These are phyloP conservation scores for Jamesozyma jinghongensis DNA, from an alignment of 805 yeast genomes.

Conservation along the genomic window DNA sequence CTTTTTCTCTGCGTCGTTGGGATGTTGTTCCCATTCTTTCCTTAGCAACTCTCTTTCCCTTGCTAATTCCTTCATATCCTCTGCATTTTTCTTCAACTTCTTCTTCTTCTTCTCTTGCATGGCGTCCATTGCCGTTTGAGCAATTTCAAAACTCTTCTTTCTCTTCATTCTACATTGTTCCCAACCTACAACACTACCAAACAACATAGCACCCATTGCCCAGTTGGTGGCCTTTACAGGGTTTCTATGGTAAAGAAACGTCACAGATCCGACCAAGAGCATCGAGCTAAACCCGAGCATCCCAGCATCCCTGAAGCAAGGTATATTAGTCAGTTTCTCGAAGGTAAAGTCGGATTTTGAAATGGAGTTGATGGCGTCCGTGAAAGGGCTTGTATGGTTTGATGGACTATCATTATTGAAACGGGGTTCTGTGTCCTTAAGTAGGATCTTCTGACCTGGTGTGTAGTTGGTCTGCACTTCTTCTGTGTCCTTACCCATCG, in stretches of 20 bases:
- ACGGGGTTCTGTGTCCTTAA: conserved; percentile 36
- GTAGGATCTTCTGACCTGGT: conserved; percentile 30
- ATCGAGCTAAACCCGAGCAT: conserved; percentile 52
- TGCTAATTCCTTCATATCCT: not conserved
- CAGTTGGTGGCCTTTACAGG: conserved; percentile 62
- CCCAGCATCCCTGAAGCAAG: conserved; percentile 76
- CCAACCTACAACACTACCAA: conserved; percentile 83
- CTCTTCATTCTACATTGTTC: conserved; percentile 79
- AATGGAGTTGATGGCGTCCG: conserved; percentile 36
- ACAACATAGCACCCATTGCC: conserved; percentile 69
- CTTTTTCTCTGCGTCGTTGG: conserved; percentile 4
- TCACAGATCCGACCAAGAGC: conserved; percentile 60
- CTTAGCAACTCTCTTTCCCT: conserved; percentile 17
- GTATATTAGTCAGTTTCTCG: conserved; percentile 46
- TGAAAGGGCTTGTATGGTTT: conserved; percentile 10
- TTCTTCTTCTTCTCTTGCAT: conserved; percentile 23
- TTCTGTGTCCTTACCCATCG: not conserved
- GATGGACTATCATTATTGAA: conserved; percentile 22
- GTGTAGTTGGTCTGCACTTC: conserved; percentile 17
- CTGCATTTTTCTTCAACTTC: conserved; percentile 27
- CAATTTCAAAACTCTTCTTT: conserved; percentile 54
- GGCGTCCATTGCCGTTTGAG: conserved; percentile 56
- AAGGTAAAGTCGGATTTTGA: conserved; percentile 43
- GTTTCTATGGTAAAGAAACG: conserved; percentile 57
- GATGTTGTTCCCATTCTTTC: conserved; percentile 8